Evolutionary conservation across 805 yeast genomes (phyloP), one percentile per base, ranked within the genome.

Genomic region (Peterozyma toletana): DNA sequence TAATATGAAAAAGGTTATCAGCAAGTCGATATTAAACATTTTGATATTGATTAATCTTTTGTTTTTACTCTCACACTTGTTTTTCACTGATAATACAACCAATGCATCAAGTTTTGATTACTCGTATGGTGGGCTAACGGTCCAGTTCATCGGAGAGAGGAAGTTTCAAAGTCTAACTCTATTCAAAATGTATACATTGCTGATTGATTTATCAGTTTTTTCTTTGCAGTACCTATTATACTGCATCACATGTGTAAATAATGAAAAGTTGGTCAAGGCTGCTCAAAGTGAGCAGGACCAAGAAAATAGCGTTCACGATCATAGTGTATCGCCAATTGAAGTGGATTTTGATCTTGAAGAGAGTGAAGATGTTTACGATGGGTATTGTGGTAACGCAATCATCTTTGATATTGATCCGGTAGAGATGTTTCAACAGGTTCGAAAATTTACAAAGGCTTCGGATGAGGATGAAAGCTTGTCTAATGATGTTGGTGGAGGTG

Each of bases 61-160:
- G 2, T 59, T 59, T n/a, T 50, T 68, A 11, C 48, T 66, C 3
- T 48, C 60, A 5, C 71, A 73, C 47, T 46, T 71, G n/a, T 27
- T 64, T 2, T 59, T 60, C 10, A 62, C 67, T 7, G 52, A 63
- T 7, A 56, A 56, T 11, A 57, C 54, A 27, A 51, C 52, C 17
- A 54, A 55, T 1, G 40, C 44, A 9, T 37, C 38, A 30, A 53
- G 50, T 6, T 46, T 41, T 30, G 56, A 58, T 1, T 58, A 58
- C 33, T 55, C 56, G 1, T 58, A 66, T 48, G 77, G 77, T 1
- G 53, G 63, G n/a, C 45, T 67, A 15, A 52, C 67, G 3, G 40
- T 75, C 21, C 75, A 72, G 47, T 50, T 74, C 15, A 67, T 75
- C 17, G 83, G 83, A 0, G 80, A 77, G 39, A 27, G 45, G 10